A percentile compares a stretch with the other conserved stretches of the same genome.
Evolutionary conservation across 352 stramenopile genomes (phyloP).

Genomic region (Aphanomyces astaci): DNA sequence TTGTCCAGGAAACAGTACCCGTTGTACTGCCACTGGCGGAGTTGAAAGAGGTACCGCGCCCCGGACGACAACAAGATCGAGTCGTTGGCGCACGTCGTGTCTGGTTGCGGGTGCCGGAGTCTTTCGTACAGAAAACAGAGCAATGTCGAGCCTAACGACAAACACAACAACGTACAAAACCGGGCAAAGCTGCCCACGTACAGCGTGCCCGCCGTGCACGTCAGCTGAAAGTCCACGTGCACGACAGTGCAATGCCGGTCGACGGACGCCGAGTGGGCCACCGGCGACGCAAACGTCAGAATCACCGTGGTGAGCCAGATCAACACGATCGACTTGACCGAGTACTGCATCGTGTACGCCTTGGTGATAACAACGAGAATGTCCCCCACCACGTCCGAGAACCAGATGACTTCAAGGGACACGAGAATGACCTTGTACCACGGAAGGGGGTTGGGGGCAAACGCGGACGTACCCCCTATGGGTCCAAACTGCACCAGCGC

Average conservation of each 20-base stretch:
- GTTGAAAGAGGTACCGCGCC: not conserved
- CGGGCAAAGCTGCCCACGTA: not conserved
- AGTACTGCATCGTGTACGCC: not conserved
- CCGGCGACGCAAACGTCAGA: not conserved
- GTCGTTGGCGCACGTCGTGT: not conserved
- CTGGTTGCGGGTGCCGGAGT: not conserved
- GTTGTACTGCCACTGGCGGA: not conserved
- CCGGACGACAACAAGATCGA: constrained; percentile 1
- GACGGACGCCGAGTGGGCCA: not conserved
- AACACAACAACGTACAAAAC: not conserved
- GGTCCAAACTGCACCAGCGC: not conserved
- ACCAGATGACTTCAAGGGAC: not conserved
- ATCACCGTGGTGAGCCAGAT: not conserved
- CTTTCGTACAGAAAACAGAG: not conserved
- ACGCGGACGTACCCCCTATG: not conserved
- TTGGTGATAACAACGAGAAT: not conserved
- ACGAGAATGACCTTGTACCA: not conserved
- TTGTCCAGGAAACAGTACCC: not conserved
- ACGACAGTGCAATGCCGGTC: not conserved
- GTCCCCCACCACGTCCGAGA: not conserved
- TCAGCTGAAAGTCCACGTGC: not conserved
- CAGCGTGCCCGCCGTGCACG: not conserved
- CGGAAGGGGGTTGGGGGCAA: not conserved
- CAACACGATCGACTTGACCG: not conserved
- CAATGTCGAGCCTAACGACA: not conserved